Base-by-base conservation (phyloP, 352 stramenopile species). In the Pythium biforme region DNA sequence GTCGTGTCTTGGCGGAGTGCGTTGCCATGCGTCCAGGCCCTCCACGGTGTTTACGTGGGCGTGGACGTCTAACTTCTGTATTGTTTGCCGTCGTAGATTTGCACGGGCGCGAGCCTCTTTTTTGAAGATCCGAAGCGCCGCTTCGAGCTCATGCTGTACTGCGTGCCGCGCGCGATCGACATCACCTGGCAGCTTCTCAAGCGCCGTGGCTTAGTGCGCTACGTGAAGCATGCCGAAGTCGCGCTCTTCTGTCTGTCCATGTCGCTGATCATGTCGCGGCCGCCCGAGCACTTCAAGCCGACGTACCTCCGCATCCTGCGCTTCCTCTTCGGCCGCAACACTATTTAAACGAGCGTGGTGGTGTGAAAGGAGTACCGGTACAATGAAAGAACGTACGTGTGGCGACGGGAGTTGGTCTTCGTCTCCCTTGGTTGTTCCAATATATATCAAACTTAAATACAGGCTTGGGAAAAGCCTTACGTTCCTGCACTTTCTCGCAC, bases 131-230 rank as follows among this genome's bases (percentile, higher is more conserved):
- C 79, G 17, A 95, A 95, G 67, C 83, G 84, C 46, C 82, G 86
- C 12, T 89, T 88, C 52, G 83, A 94, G 63, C 73, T 95, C 19
- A 95, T 94, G 86, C 61, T 94, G 29, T 95, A 95, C 62, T 94
- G 82, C 59, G 72, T 85, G 1, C 73, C 79, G 29, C 84, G 83
- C 39, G 83, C 79, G 46, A 69, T 95, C 12, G 81, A 92, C 48
- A 91, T 95, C 57, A 68, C 90, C 48, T 95, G 86, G 86, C 75
- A 86, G 57, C 55, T 92, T 58, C 78, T 93, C 48, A 82, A 88
- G 73, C 81, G 76, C 43, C 70, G 74, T 15, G 72, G 77, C 0
- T 68, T 94, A 52, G 77, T 90, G n/a, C 80, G 78, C 59, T 94
- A 92, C 61, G 72, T 89, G 33, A 74, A 81, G 45, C 72, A 90